Base-by-base conservation (phyloP, 2,329 filamentous ascomycete species). In the Exophiala calicioides region DNA sequence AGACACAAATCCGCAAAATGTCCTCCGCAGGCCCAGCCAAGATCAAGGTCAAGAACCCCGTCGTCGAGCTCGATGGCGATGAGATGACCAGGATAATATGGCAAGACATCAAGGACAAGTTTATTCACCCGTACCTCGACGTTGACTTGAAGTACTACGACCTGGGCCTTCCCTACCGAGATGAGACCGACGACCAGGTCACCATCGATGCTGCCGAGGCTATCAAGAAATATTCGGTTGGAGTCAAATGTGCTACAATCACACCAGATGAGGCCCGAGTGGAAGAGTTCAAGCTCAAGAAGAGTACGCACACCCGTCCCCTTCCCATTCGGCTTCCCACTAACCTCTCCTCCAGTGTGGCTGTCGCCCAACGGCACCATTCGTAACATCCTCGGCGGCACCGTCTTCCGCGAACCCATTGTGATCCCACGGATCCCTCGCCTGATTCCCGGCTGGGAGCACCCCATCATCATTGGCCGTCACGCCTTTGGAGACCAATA, bases 401-500 rank as follows among this genome's bases (percentile, higher is more conserved):
- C 93, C 64, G 91, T 98, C 64, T 98, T 98, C 86, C 88, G 93
- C 71, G 93, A 96, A 74, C 93, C 93, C 62, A 98, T 98, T 62
- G 89, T 98, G 65, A 97, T 98, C 63, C 86, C 87, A 60, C 82
- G 84, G 64, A 89, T 98, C 57, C 93, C 93, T 49, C 87, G 91
- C 63, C 84, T 98, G 47, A 89, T 98, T 41, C 90, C 89, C 36
- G 90, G 91, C 71, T 98, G 93, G 93, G 90, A 94, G 79, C 90
- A 96, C 77, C 90, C 93, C 69, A 98, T 98, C 73, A 93, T 97
- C 69, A 97, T 98, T 68, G 93, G 93, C 61, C 90, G 93, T 70
- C 93, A 98, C 73, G 93, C 93, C 57, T 96, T 96, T 66, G 93
- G 93, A 65, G 93, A 97, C 76, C 93, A 98, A 76, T 98, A 98